Evolutionary conservation across 2,329 filamentous ascomycete genomes (phyloP).

Genomic region (Tolypocladium inflatum): DNA sequence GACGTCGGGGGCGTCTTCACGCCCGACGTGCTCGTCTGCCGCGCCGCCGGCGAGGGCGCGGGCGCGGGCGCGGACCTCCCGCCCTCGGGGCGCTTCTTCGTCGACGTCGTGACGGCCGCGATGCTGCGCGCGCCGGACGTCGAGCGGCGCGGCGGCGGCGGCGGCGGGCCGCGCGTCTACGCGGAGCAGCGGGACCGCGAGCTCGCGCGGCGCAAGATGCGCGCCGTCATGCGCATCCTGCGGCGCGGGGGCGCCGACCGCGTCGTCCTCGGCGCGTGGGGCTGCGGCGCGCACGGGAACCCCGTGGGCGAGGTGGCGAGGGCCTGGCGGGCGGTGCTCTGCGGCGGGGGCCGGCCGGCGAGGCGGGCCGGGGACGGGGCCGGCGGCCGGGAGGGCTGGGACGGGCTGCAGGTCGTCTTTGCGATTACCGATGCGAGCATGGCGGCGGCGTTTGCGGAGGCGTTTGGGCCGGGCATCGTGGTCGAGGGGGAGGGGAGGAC

Average conservation of each 20-base stretch:
- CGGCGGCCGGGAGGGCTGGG: slow-evolving; percentile 1
- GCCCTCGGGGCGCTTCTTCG: slow-evolving; percentile 42
- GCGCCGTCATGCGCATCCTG: slow-evolving; percentile 43
- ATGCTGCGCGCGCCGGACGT: slow-evolving; percentile 46
- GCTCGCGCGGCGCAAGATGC: slow-evolving; percentile 43
- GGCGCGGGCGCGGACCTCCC: background rate
- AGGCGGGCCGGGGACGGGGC: background rate
- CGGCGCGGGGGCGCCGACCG: slow-evolving; percentile 32
- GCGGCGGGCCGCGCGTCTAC: background rate
- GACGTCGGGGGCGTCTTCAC: slow-evolving; percentile 34
- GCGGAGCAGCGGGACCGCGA: slow-evolving; percentile 29
- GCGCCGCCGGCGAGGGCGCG: slow-evolving; percentile 2
- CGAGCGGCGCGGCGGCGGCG: slow-evolving; percentile 26
- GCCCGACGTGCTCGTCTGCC: slow-evolving; percentile 10
- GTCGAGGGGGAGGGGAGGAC: background rate
- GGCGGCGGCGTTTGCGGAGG: slow-evolving; percentile 2
- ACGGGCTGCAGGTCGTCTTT: slow-evolving; percentile 3
- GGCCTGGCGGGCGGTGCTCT: slow-evolving; percentile 33
- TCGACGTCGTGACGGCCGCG: slow-evolving; percentile 48
- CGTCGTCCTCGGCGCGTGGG: slow-evolving; percentile 54
- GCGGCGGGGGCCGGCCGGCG: background rate
- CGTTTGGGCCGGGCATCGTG: slow-evolving; percentile 1
- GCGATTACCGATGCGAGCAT: slow-evolving; percentile 3
- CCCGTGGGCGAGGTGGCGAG: slow-evolving; percentile 48
- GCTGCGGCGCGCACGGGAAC: slow-evolving; percentile 55